Base-by-base conservation (phyloP, 2,329 filamentous ascomycete species). In the Talaromyces sp. region DNA sequence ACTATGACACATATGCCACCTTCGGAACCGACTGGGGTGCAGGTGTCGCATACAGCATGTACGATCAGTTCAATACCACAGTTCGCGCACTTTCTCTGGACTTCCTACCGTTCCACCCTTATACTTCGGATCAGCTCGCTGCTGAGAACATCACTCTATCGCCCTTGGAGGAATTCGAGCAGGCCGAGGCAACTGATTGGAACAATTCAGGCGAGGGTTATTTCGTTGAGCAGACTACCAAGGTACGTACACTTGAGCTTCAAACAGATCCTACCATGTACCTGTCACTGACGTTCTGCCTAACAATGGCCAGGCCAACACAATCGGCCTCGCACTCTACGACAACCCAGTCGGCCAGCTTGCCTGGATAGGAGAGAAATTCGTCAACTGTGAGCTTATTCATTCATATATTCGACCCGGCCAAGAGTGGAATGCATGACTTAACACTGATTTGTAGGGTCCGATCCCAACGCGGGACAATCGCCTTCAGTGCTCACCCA, bases 301-400 rank as follows among this genome's bases (percentile, higher is more conserved):
- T n/a, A n/a, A n/a, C n/a, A n/a, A 45, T 45, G 21, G 13, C 21
- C 63, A 66, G 36, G 64, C 70, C 13, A 70, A 68, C 53, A 73
- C 70, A 2, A 73, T 73, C 19, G 70, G 70, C 3, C 67, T 69
- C 43, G 67, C 68, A n/a, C 40, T 73, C n/a, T 62, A 69, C 1
- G 61, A 65, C 2, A 72, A 61, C 25, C 70, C 70, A 3, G 56
- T 73, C 5, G 66, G 70, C 4, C 62, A 72, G 36, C 58, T 73
- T 10, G 65, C 70, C 55, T 73, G 70, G 74, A 68, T 56, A 41
- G 53, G 13, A 25, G 58, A 57, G 46, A 57, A 57, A 19, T 52
- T 57, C n/a, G 35, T 17, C 41, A 17, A 46, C 1, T 58, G 28
- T 50, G 25, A 50, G 45, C 11, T 50, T 19, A 6, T 15, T 35